These are phyloP conservation scores for Ilyonectria destructans DNA, from an alignment of 2,329 filamentous ascomycete genomes.

Conservation along the genomic window DNA sequence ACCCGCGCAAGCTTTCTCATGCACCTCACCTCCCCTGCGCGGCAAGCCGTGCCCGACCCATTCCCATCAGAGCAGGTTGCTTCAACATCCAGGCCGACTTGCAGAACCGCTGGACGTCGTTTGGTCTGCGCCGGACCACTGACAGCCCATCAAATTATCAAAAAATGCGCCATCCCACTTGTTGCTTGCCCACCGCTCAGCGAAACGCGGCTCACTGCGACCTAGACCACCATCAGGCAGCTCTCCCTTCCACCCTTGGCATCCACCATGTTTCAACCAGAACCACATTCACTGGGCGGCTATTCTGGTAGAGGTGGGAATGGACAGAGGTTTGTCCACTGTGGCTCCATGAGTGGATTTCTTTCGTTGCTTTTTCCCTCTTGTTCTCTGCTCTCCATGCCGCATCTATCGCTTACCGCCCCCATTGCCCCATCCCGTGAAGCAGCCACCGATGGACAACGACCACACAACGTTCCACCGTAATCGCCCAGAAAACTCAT, in stretches of 20 bases:
- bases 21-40: conserved; percentile 43
- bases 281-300: conserved; percentile 3
- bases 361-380: conserved; percentile 17
- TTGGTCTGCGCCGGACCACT: conserved; percentile 29
- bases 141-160: conserved; percentile 33
- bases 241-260: conserved; percentile 3
- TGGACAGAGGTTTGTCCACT: conserved; percentile 8
- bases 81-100: conserved; percentile 9
- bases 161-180: conserved; percentile 23
- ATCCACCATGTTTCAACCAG: conserved; percentile 5
- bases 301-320: conserved; percentile 1
- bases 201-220: conserved; percentile 10
- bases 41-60: conserved; percentile 25
- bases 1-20: conserved; percentile 34
- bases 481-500: neutral
- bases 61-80: conserved; percentile 21
- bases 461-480: conserved; percentile 2
- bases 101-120: conserved; percentile 13
- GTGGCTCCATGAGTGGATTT: conserved; percentile 25
- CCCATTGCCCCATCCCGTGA: conserved; percentile 24
- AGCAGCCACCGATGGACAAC: conserved; percentile 17
- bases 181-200: conserved; percentile 17
- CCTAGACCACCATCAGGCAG: conserved; percentile 14
- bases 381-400: neutral
- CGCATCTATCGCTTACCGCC: conserved; percentile 20